phyloP scores from a whole-genome alignment of 352 stramenopile genomes.

The Globisporangium parvum region DNA sequence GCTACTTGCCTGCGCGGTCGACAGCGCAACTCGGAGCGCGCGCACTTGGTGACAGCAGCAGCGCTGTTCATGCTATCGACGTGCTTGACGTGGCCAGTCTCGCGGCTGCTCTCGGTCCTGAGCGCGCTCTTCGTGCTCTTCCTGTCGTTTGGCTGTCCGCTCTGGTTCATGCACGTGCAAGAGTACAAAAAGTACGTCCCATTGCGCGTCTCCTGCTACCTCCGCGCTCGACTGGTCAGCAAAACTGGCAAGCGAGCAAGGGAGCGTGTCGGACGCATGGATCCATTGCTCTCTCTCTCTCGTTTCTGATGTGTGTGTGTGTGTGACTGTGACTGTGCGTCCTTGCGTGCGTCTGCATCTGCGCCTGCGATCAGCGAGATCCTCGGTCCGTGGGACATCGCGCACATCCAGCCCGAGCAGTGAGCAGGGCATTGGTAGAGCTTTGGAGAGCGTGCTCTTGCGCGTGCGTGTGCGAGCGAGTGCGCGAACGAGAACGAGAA shows the following conservation, averaged over 20 bases:
- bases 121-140: slow-evolving; percentile 70
- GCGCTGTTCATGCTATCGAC: slow-evolving; percentile 69
- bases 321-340: background rate
- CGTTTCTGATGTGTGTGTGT: background rate
- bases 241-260: background rate
- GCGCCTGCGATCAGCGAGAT: slow-evolving; percentile 52
- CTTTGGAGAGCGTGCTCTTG: too few relatives aligned
- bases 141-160: slow-evolving; percentile 79
- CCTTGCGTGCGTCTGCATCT: slow-evolving; percentile 1
- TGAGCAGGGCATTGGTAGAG: slow-evolving; percentile 6
- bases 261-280: too few relatives aligned
- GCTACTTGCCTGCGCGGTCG: background rate
- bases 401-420: slow-evolving; percentile 68
- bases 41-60: slow-evolving; percentile 60
- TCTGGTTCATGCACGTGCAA: slow-evolving; percentile 89
- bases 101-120: slow-evolving; percentile 49
- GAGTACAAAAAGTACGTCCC: slow-evolving; percentile 86
- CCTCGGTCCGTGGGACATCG: slow-evolving; percentile 89
- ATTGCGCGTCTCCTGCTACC: background rate
- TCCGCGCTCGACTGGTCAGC: background rate
- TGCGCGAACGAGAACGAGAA: too few relatives aligned
- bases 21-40: slow-evolving; percentile 56
- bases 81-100: slow-evolving; percentile 72
- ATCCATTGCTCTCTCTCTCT: background rate
- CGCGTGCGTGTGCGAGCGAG: too few relatives aligned